Percentiles rank a stretch among this genome's conserved stretches.
phyloP scores from a whole-genome alignment of 208 protist genomes.

The Acanthamoeba castellanii region DNA sequence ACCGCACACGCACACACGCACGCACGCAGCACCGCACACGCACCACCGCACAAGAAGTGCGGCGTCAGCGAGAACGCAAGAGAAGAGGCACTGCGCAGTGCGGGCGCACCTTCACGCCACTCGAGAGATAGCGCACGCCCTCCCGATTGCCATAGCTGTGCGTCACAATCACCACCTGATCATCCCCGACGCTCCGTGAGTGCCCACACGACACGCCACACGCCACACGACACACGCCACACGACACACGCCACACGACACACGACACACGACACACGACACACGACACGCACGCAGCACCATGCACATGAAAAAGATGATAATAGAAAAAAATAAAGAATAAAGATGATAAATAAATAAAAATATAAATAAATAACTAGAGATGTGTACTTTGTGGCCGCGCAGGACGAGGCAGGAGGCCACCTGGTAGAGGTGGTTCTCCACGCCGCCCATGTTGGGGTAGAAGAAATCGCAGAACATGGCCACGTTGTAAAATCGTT shows the following conservation, averaged over 20 bases:
- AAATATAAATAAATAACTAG: constrained; percentile 44
- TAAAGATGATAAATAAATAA: background rate
- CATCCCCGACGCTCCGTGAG: too few relatives aligned
- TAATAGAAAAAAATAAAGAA: too few relatives aligned
- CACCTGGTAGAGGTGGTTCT: constrained; percentile 98
- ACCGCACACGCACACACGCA: background rate
- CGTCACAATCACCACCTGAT: constrained; percentile 96
- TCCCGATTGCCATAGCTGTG: constrained; percentile 95
- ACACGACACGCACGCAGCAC: background rate
- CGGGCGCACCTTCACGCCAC: constrained; percentile 93
- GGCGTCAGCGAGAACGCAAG: background rate
- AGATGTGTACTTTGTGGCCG: constrained; percentile 94
- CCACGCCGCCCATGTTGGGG: constrained; percentile 98
- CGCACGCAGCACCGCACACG: background rate
- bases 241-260: too few relatives aligned
- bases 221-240: too few relatives aligned
- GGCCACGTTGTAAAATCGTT: constrained; percentile 79
- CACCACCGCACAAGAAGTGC: background rate
- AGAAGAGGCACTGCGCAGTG: background rate
- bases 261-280: too few relatives aligned
- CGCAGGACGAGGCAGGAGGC: constrained; percentile 95
- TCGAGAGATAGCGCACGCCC: constrained; percentile 97
- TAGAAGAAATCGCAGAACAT: constrained; percentile 99
- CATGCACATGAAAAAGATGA: background rate
- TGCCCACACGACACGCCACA: background rate